phyloP scores from a whole-genome alignment of 108 stramenopile species.

The Fistulifera pelliculosa region DNA sequence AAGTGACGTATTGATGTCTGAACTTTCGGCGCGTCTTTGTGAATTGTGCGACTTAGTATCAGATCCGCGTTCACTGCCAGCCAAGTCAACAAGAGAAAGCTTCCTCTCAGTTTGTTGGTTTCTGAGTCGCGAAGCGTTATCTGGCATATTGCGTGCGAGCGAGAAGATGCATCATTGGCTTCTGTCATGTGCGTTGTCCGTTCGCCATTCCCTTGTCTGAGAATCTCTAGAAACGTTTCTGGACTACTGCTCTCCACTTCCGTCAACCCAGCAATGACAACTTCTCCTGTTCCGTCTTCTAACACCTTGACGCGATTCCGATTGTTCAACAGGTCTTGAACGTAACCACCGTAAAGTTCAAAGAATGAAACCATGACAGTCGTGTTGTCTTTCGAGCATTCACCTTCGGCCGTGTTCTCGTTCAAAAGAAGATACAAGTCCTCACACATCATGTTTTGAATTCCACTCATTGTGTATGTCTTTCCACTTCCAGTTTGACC shows the following conservation, averaged over 20 bases:
- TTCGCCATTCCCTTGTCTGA: slow-evolving; percentile 78
- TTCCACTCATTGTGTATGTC: slow-evolving; percentile 87
- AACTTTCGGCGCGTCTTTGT: slow-evolving; percentile 87
- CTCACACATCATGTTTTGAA: slow-evolving; percentile 94
- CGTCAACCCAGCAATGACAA: slow-evolving; percentile 80
- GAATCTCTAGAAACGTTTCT: slow-evolving; percentile 64
- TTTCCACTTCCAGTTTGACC: slow-evolving; percentile 84
- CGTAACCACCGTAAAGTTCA: slow-evolving; percentile 96
- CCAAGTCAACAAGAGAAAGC: slow-evolving; percentile 92
- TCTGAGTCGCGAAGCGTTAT: slow-evolving; percentile 57
- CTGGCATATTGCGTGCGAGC: slow-evolving; percentile 98
- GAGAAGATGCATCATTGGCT: slow-evolving; percentile 81
- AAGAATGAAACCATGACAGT: slow-evolving; percentile 77
- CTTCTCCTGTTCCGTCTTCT: slow-evolving; percentile 96
- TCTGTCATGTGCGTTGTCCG: slow-evolving; percentile 97
- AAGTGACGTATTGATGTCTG: slow-evolving; percentile 96
- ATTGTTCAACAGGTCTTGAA: slow-evolving; percentile 92
- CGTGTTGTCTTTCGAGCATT: slow-evolving; percentile 35
- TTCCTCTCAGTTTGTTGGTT: slow-evolving; percentile 69
- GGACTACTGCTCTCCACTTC: slow-evolving; percentile 73
- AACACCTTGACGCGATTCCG: slow-evolving; percentile 84
- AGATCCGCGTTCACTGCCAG: slow-evolving; percentile 91
- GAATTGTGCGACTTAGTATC: slow-evolving; percentile 95
- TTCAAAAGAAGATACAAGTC: slow-evolving; percentile 77
- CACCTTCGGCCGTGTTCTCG: slow-evolving; percentile 11